Evolutionary conservation across 2,329 filamentous ascomycete species (phyloP).

Genomic region (Trichophyton schoenleinii): DNA sequence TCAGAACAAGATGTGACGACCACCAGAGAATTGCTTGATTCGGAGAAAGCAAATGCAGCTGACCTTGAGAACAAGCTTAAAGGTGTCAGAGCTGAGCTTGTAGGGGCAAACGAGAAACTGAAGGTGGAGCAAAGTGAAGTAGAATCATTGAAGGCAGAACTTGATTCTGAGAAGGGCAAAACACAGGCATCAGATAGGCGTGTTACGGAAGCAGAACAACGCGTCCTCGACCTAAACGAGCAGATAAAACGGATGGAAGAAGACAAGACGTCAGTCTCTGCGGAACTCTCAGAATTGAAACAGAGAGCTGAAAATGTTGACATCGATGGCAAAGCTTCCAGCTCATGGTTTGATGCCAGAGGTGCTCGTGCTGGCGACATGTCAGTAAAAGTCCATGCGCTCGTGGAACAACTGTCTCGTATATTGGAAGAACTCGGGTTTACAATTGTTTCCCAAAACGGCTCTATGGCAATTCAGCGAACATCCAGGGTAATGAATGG

Average conservation of each 20-base stretch:
- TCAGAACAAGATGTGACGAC: constrained; percentile 47
- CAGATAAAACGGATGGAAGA: constrained; percentile 63
- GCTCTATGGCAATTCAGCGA: constrained; percentile 63
- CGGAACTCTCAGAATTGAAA: constrained; percentile 57
- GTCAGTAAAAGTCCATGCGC: constrained; percentile 67
- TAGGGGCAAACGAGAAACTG: constrained; percentile 40
- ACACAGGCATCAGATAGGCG: constrained; percentile 65
- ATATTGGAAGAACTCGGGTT: constrained; percentile 82
- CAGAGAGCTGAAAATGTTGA: constrained; percentile 39
- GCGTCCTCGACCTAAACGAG: constrained; percentile 53
- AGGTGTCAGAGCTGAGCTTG: constrained; percentile 36
- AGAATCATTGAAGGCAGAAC: constrained; percentile 53
- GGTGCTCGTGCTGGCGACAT: constrained; percentile 66
- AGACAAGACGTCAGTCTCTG: constrained; percentile 62
- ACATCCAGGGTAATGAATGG: constrained; percentile 41
- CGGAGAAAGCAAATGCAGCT: constrained; percentile 40
- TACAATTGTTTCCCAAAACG: constrained; percentile 60
- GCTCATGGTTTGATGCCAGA: constrained; percentile 53
- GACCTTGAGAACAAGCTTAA: constrained; percentile 44
- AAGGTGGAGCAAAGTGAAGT: constrained; percentile 58
- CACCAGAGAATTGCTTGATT: constrained; percentile 41
- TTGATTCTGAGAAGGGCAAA: constrained; percentile 72
- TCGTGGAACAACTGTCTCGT: constrained; percentile 70
- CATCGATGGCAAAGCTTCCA: constrained; percentile 24
- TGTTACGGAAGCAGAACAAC: constrained; percentile 62